Evolutionary conservation across 1,284 basidiomycete species (phyloP).

Genomic region (Abortiporus biennis): DNA sequence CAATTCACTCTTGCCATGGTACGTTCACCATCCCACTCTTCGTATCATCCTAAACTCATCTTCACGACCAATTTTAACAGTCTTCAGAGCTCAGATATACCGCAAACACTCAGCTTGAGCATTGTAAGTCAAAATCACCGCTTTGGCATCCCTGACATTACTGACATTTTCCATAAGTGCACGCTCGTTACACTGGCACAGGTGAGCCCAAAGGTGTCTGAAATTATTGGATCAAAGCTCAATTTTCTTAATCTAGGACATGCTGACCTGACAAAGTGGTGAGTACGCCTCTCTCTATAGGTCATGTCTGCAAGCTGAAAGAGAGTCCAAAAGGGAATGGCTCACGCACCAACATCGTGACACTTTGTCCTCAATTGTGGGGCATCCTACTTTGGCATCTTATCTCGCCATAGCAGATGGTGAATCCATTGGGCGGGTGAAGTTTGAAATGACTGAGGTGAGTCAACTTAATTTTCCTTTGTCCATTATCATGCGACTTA

Average conservation of each 20-base stretch:
- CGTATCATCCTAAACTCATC: neutral
- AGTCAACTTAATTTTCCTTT: slow-evolving; percentile 19
- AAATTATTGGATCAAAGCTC: slow-evolving; percentile 1
- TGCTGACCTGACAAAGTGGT: slow-evolving; percentile 94
- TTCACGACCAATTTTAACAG: slow-evolving; percentile 27
- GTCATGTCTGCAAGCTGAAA: too few relatives aligned
- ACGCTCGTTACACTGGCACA: slow-evolving; percentile 94
- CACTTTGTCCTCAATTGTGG: slow-evolving; percentile 87
- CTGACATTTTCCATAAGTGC: slow-evolving; percentile 47
- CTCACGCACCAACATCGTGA: slow-evolving; percentile 96
- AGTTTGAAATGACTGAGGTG: slow-evolving; percentile 96
- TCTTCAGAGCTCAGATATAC: slow-evolving; percentile 90
- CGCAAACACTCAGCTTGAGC: slow-evolving; percentile 89
- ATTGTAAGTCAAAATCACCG: slow-evolving; percentile 50
- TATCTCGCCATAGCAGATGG: slow-evolving; percentile 93
- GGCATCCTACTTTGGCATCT: slow-evolving; percentile 81
- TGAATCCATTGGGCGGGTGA: slow-evolving; percentile 83
- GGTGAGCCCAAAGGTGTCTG: slow-evolving; percentile 42
- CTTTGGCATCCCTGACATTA: slow-evolving; percentile 6
- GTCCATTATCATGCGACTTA: slow-evolving; percentile 8
- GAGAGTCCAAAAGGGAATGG: slow-evolving; percentile 83
- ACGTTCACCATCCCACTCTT: slow-evolving; percentile 20
- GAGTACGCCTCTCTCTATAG: slow-evolving; percentile 25
- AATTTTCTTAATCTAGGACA: slow-evolving; percentile 51
- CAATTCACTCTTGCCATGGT: slow-evolving; percentile 37